Evolutionary conservation across 202 grass and related monocot species (phyloP), one percentile per base, ranked within the genome.

Genomic region (Panicum hallii): DNA sequence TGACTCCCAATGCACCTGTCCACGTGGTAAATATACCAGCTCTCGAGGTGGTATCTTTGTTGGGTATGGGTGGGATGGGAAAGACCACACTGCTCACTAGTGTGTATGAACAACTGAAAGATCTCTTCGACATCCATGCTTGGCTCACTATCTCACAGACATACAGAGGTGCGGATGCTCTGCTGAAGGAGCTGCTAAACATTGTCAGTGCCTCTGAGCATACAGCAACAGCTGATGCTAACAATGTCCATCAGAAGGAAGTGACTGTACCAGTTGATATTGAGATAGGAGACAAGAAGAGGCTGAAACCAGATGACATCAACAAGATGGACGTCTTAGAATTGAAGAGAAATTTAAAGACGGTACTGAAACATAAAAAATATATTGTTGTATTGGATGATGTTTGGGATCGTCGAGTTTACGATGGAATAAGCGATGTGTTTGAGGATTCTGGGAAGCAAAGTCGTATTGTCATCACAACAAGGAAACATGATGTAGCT

Each of bases 11-110:
- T n/a, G 19, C 9, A 50, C 46, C 47, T 49, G 45, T 50, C 23
- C 13, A 2, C 13, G 19, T 9, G 28, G 15, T 14, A 50, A 34
- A 53, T 73, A 20, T 53, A 17, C 40, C 47, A 58, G 52, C 45
- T n/a, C 48, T 48, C 2, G 46, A 34, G 42, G 22, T 90, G 22
- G 84, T 92, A n/a, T 77, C 87, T 12, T 49, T 92, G 5, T 89
- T 56, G 26, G 87, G 90, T 57, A 92, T 90, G 90, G 87, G 90
- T n/a, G 87, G 87, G 10, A 41, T 89, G 28, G 90, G 90, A 4
- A 92, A 92, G 82, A 92, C 90, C 1, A 92, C 77, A 9, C 47
- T 92, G 44, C 81, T 82, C 36, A 49, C 45, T 5, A 82, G 45
- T 81, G 87, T 89, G 48, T 92, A 77, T 20, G 86, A 84, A 34